Base-by-base conservation (phyloP, 2,329 filamentous ascomycete genomes). In the Coniosporium tulheliwenetii region DNA sequence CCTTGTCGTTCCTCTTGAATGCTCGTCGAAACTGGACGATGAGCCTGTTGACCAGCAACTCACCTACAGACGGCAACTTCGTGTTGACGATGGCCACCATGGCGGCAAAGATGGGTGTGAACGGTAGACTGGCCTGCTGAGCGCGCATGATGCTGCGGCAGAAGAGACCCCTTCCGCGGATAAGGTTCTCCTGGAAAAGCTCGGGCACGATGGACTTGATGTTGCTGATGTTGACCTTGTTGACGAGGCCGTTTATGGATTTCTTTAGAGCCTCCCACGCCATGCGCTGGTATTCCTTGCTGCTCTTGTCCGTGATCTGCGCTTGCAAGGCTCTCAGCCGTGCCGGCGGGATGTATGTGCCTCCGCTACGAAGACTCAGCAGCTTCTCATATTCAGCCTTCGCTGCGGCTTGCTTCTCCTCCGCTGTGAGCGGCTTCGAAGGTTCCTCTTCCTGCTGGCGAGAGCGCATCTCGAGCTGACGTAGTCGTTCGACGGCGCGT, bases 211-310 rank as follows among this genome's bases (percentile, higher is more conserved):
- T 95, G 56, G 83, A 75, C 63, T 98, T 96, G 71, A 98, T 96
- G 61, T 98, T 98, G 30, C 83, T 85, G 42, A 89, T 84, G 63
- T 96, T 96, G 69, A 95, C 83, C 69, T 98, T 98, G 73, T 98
- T 98, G 71, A 98, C 94, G 48, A 98, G 67, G 52, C 91, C 91
- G 58, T 98, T 96, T 64, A 98, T 94, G 38, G 84, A 91, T 69
- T 98, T 98, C 68, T 98, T 98, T 55, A 98, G 67, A 10, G 89
- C 89, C 63, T 98, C 91, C 91, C 91, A 98, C 8, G 87, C 86
- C 85, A 98, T 93, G 52, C 91, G 84, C 71, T 96, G 91, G 58
- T 94, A 96, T 64, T 96, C 91, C 62, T 94, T 93, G 62, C 81
- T 93, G 41, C 75, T 79, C 69, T 93, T 94, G 65, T 98, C 91